Evolutionary conservation across 2,329 filamentous ascomycete species (phyloP), one percentile per base, ranked within the genome.

Genomic region (Fusarium oxysporum): DNA sequence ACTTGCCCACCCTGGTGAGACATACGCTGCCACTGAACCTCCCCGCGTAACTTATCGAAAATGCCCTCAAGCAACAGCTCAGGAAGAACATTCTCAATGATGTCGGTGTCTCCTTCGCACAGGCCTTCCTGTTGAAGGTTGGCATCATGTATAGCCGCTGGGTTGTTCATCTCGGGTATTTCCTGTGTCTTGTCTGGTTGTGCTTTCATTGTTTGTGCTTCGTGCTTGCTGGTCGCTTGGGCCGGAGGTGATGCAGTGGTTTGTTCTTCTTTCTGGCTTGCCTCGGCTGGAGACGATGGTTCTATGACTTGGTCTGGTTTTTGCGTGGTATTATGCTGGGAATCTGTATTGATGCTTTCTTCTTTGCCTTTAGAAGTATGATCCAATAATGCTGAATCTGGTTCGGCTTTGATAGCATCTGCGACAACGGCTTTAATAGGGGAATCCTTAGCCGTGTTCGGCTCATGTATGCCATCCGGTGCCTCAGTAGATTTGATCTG

Each of bases 21-120:
- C 96, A 99, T 98, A 72, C 89, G 92, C 79, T 96, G 92, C 95
- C 96, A 99, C 73, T 88, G 85, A 1, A 98, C 91, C 80, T 98
- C 95, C 19, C 88, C 83, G 58, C 90, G 90, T 21, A 97, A 84
- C 43, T 86, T 87, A 25, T 91, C 86, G 79, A 97, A 98, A 10
- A 92, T 87, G 21, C 86, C 85, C 2, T 88, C 83, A 8, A 86
- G 85, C 2, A 92, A 77, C 11, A 84, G 78, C 1, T 82, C 78
- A 3, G 93, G 86, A 4, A 98, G 86, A 37, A 97, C 83, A 70
- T 95, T 85, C 70, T 91, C 85, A 41, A 95, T 85, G 44, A 98
- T 87, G 45, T 87, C 88, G 0, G 94, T 97, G 78, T 97, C 95
- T 12, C 94, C 93, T 80, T 95, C 93, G 50, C 93, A 95, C 56